phyloP scores from a whole-genome alignment of 805 yeast species.

The Starmera amethionina region DNA sequence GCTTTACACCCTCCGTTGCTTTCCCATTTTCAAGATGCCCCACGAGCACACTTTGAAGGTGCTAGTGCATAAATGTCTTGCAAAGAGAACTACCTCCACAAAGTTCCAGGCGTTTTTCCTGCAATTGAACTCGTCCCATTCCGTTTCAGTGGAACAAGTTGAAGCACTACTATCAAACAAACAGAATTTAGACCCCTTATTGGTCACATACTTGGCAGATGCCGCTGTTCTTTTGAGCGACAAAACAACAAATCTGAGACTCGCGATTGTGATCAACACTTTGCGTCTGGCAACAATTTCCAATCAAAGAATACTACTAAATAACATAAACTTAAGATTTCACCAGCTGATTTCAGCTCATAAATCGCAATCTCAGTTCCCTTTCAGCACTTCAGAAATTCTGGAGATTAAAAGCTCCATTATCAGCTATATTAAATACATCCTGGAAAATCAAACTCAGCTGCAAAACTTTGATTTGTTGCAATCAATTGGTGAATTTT shows the following conservation, averaged over 20 bases:
- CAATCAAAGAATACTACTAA: conserved; percentile 13
- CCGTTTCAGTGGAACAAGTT: conserved; percentile 8
- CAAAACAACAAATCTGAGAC: conserved; percentile 6
- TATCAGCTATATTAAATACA: conserved; percentile 4
- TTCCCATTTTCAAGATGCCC: not conserved
- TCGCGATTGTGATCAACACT: conserved; percentile 6
- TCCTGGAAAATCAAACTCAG: conserved; percentile 1
- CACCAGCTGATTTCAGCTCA: too few species aligned
- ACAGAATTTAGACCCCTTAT: conserved; percentile 12
- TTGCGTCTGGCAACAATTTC: conserved; percentile 4
- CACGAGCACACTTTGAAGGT: not conserved
- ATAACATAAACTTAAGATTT: not conserved
- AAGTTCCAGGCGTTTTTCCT: conserved; percentile 12
- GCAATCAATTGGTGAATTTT: conserved; percentile 6
- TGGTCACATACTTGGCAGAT: conserved; percentile 8
- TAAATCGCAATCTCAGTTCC: conserved; percentile 1
- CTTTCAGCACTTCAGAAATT: conserved; percentile 10
- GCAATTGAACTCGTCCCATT: conserved; percentile 15
- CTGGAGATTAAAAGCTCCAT: conserved; percentile 6
- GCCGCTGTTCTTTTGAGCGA: conserved; percentile 1
- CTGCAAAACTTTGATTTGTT: not conserved
- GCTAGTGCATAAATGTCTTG: conserved; percentile 10
- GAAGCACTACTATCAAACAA: conserved; percentile 2
- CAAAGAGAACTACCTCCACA: conserved; percentile 6
- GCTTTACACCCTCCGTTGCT: too few species aligned